A percentile compares a stretch with the other conserved stretches of the same genome.
Conservation (phyloP, 1,284 basidiomycete genomes). For the Somion occarium region DNA sequence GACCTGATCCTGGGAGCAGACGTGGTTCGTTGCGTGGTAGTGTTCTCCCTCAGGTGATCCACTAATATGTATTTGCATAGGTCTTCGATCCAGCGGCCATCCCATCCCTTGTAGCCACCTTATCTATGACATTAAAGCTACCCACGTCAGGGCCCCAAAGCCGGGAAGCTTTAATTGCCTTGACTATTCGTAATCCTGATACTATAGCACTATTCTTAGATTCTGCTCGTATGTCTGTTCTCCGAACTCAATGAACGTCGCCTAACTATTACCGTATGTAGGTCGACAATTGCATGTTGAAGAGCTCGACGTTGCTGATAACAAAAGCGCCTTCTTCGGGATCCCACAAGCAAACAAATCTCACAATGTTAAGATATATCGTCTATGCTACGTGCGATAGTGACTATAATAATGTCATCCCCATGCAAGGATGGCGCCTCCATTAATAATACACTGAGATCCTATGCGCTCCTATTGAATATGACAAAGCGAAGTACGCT, state of each 20-base stretch:
- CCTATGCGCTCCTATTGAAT: background rate
- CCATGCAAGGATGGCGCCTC: too few species aligned
- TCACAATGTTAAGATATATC: constrained; percentile 9
- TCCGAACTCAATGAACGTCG: background rate
- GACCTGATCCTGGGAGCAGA: constrained; percentile 70
- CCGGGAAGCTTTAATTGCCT: constrained; percentile 45
- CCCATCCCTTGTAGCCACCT: constrained; percentile 47
- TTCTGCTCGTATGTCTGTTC: constrained; percentile 29
- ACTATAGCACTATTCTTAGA: constrained; percentile 38
- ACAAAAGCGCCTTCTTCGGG: constrained; percentile 5
- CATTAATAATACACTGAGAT: too few species aligned
- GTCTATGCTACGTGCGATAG: constrained; percentile 1
- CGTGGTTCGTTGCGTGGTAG: constrained; percentile 27
- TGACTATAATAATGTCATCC: background rate
- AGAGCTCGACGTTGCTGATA: background rate
- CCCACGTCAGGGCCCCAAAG: constrained; percentile 13
- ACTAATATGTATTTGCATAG: constrained; percentile 32
- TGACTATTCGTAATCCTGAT: constrained; percentile 47
- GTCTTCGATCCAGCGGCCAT: constrained; percentile 67
- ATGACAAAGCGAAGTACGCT: background rate
- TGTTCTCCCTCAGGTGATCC: background rate
- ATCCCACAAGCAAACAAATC: background rate
- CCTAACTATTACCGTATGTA: constrained; percentile 5
- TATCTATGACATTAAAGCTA: constrained; percentile 43
- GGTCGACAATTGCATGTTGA: constrained; percentile 11